Base-by-base conservation (phyloP, 116 monocot genomes). In the Papilionanthe hybrid region DNA sequence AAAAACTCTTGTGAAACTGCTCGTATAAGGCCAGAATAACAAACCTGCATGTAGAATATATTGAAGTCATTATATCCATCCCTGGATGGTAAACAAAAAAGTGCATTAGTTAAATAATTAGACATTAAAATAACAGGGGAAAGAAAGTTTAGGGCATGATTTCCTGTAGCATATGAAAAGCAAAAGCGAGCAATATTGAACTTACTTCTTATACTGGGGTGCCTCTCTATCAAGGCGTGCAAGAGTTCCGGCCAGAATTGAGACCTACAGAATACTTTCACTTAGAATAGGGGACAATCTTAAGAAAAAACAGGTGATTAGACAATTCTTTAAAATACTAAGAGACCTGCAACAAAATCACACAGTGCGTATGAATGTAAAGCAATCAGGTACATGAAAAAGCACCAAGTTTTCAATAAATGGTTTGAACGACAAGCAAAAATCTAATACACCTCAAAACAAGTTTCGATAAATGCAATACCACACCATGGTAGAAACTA, bases 61-160 rank as follows among this genome's bases (percentile, higher is more conserved):
- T 96, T 96, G 92, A 96, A 96, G 76, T 96, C 96, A 75, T 96
- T 96, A 73, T 96, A 96, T 50, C 96, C 96, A 78, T 96, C 96
- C 88, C 96, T 96, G 84, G 57, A 77, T 28, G 43, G 22, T 48
- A 80, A 27, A 44, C 42, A 25, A 75, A 81, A 77, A 27, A 79
- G 1, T 15, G 72, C 41, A 30, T 75, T 71, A 45, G 42, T 72
- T 41, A 72, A 58, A 75, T 9, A 77, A 73, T 41, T 73, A 37
- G 37, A 11, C 30, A 30, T 37, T 4, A 15, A 5, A 71, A 71
- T 37, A 15, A 71, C 37, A 18, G 10, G 32, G 37, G 23, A 13
- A 17, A 71, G 69, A 71, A 71, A 71, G 32, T 32, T 9, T 71
- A 32, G 69, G 28, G 13, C 28, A 71, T 30, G 69, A 30, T 37